phyloP scores from a whole-genome alignment of 768 basidiomycete species.

The Pulveroboletus sp. region DNA sequence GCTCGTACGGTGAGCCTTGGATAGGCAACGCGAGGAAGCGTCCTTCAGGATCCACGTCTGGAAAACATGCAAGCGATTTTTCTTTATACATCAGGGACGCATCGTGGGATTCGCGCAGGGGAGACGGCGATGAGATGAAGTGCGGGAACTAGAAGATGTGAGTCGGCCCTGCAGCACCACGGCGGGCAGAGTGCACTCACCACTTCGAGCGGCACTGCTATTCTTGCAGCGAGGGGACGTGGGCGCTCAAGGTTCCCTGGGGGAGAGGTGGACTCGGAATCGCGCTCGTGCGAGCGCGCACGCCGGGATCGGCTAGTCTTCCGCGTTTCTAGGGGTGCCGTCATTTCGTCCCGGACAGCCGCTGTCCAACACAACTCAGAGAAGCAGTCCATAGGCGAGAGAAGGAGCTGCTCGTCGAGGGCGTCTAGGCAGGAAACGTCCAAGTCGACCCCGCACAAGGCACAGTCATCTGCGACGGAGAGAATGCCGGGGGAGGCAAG shows the following conservation, averaged over 20 bases:
- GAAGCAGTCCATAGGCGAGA: conserved; percentile 38
- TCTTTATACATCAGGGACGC: conserved; percentile 7
- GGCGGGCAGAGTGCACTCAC: conserved; percentile 6
- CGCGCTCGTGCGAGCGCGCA: conserved; percentile 17
- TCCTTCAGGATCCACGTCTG: conserved; percentile 19
- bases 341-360: conserved; percentile 31
- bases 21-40: conserved; percentile 13
- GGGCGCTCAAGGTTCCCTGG: conserved; percentile 8
- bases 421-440: conserved; percentile 35
- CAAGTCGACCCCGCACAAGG: conserved; percentile 32
- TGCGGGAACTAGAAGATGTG: conserved; percentile 7
- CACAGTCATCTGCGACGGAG: conserved; percentile 20
- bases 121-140: conserved; percentile 3
- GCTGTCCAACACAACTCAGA: conserved; percentile 39
- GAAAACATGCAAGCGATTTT: conserved; percentile 9
- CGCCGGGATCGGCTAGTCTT: conserved; percentile 2
- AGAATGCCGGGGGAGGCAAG: conserved; percentile 6
- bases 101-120: conserved; percentile 3
- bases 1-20: background rate
- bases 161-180: background rate
- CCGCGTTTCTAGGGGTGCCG: background rate
- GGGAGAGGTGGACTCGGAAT: background rate
- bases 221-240: conserved; percentile 18
- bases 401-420: conserved; percentile 40
- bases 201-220: conserved; percentile 12